These are phyloP conservation scores for Saposhnikovia divaricata DNA, from an alignment of 129 eudicot species.

Conservation along the genomic window DNA sequence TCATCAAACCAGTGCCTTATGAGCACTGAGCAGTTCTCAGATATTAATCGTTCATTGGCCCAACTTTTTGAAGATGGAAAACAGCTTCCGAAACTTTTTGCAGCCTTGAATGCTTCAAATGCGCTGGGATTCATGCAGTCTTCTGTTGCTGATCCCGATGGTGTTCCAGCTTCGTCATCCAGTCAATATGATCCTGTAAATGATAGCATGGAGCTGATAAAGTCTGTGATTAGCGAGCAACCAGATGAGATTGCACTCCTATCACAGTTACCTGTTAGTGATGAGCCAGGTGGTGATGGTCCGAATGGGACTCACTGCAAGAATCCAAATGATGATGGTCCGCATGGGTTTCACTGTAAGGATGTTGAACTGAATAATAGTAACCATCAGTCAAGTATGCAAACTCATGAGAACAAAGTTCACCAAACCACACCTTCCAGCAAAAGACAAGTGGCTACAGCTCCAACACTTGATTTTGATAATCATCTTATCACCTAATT, in stretches of 20 bases:
- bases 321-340: neutral
- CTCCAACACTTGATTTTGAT: too few relatives aligned
- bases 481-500: too few relatives aligned
- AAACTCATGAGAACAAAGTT: too few relatives aligned
- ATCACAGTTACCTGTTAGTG: neutral
- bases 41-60: conserved; percentile 1
- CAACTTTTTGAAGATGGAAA: neutral
- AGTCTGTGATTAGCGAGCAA: neutral
- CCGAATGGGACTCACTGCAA: neutral
- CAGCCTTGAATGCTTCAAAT: conserved; percentile 11
- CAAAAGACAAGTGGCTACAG: too few relatives aligned
- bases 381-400: neutral
- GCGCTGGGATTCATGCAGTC: conserved; percentile 1
- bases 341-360: neutral
- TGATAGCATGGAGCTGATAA: conserved; percentile 14
- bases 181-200: conserved; percentile 12
- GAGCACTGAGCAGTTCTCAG: conserved; percentile 12
- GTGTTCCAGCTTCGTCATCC: neutral
- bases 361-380: conserved; percentile 5
- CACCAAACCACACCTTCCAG: too few relatives aligned
- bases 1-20: neutral
- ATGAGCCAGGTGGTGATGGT: neutral
- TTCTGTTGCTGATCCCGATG: neutral
- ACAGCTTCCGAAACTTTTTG: conserved; percentile 11
- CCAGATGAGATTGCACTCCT: conserved; percentile 7